phyloP scores from a whole-genome alignment of 306 rosid species.

The Mucuna pruriens region DNA sequence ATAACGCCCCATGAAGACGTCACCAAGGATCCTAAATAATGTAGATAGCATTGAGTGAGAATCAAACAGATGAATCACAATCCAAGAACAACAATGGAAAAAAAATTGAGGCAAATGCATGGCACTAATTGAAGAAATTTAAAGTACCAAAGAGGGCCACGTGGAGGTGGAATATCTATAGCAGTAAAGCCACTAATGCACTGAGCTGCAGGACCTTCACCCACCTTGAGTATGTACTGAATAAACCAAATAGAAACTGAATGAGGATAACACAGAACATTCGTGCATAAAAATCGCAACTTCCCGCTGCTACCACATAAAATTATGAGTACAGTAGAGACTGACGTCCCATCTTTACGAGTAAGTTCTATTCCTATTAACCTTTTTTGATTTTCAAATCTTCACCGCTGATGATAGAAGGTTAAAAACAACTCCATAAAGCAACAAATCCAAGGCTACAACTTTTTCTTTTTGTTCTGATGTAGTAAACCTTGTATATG shows the following conservation, averaged over 20 bases:
- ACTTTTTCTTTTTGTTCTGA: background rate
- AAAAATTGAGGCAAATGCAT: background rate
- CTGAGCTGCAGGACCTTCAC: constrained; percentile 75
- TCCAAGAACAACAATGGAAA: background rate
- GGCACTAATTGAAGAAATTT: background rate
- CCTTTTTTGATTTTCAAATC: background rate
- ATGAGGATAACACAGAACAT: constrained; percentile 14
- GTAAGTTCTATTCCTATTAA: background rate
- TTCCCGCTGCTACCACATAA: constrained; percentile 10
- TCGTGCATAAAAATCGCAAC: background rate
- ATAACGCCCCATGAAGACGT: constrained; percentile 90
- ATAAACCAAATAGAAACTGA: constrained; percentile 37
- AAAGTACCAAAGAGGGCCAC: constrained; percentile 86
- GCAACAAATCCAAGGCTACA: background rate
- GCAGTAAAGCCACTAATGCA: constrained; percentile 93
- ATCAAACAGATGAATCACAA: constrained; percentile 26
- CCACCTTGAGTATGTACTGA: constrained; percentile 87
- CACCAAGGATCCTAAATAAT: constrained; percentile 85
- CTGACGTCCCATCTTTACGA: background rate
- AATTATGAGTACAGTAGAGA: background rate
- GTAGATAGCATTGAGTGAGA: constrained; percentile 19
- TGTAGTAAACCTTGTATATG: background rate
- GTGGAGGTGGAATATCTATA: constrained; percentile 86
- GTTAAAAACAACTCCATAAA: background rate
- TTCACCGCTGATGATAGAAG: background rate